Percentiles rank a stretch among this genome's conserved stretches.
phyloP scores from a whole-genome alignment of 2,329 filamentous ascomycete genomes.

The Ophiostoma himal-ulmi region DNA sequence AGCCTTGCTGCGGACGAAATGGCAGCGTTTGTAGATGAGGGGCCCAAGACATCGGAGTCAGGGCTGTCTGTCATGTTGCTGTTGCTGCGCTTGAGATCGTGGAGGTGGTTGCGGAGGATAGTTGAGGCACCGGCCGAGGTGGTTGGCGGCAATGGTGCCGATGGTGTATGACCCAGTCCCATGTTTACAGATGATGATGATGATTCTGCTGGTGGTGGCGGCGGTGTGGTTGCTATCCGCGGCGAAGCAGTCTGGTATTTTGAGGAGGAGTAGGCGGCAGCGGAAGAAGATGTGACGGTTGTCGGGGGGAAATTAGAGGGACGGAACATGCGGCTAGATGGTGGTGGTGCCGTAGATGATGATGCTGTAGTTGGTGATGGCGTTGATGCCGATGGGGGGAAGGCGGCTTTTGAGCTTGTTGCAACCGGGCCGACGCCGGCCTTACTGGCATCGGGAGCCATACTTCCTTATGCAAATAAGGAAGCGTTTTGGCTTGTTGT shows the following conservation, averaged over 20 bases:
- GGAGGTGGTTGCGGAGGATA: slow-evolving; percentile 7
- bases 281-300: neutral
- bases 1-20: slow-evolving; percentile 18
- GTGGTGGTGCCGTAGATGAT: neutral
- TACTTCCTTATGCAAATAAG: neutral
- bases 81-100: slow-evolving; percentile 12
- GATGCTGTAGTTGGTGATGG: neutral
- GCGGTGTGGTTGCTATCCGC: slow-evolving; percentile 23
- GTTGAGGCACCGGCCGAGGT: neutral
- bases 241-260: neutral
- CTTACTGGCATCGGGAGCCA: slow-evolving; percentile 23
- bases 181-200: slow-evolving; percentile 11
- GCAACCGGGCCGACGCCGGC: slow-evolving; percentile 17
- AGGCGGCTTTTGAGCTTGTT: neutral
- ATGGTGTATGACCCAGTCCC: slow-evolving; percentile 10
- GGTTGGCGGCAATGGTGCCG: slow-evolving; percentile 4
- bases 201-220: slow-evolving; percentile 14
- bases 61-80: neutral
- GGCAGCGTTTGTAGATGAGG: neutral
- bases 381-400: slow-evolving; percentile 10
- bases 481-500: neutral
- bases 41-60: neutral
- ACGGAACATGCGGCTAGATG: neutral
- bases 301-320: neutral
- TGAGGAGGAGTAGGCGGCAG: slow-evolving; percentile 3